Evolutionary conservation across 768 basidiomycete species (phyloP).

Genomic region (Kwoniella sp.): DNA sequence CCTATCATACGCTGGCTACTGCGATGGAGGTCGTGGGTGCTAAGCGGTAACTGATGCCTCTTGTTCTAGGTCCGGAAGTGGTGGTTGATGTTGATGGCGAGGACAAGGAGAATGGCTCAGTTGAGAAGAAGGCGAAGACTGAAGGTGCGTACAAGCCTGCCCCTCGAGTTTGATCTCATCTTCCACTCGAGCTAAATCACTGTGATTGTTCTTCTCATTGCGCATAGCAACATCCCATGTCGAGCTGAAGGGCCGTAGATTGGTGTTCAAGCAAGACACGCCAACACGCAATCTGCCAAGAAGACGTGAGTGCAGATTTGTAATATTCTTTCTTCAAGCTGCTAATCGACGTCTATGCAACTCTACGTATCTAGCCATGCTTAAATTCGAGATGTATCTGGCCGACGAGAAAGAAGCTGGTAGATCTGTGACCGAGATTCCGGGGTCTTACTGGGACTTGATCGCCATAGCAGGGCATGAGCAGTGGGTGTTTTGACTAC

Average conservation of each 20-base stretch:
- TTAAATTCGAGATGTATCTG: slow-evolving; percentile 33
- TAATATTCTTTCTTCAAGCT: too few species aligned
- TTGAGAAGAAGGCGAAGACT: slow-evolving; percentile 28
- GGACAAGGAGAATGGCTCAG: slow-evolving; percentile 25
- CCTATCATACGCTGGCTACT: too few species aligned
- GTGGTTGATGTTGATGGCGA: slow-evolving; percentile 3
- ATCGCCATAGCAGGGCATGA: slow-evolving; percentile 42
- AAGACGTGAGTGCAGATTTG: slow-evolving; percentile 39
- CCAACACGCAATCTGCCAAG: slow-evolving; percentile 17
- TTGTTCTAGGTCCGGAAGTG: not conserved
- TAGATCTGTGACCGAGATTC: slow-evolving; percentile 21
- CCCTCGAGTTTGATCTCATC: not conserved
- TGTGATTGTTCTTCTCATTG: not conserved
- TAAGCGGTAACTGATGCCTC: too few species aligned
- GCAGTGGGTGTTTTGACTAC: slow-evolving; percentile 27
- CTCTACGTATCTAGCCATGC: slow-evolving; percentile 21
- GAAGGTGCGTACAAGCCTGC: slow-evolving; percentile 20
- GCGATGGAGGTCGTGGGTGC: too few species aligned
- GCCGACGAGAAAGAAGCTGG: slow-evolving; percentile 39
- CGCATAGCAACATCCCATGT: slow-evolving; percentile 23
- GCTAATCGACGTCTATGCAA: too few species aligned
- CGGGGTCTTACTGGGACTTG: slow-evolving; percentile 34
- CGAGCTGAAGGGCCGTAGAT: slow-evolving; percentile 34
- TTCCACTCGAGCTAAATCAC: too few species aligned
- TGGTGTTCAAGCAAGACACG: slow-evolving; percentile 35